These are phyloP conservation scores for Cordyceps cateniannulata DNA, from an alignment of 2,329 filamentous ascomycete species.

Conservation along the genomic window DNA sequence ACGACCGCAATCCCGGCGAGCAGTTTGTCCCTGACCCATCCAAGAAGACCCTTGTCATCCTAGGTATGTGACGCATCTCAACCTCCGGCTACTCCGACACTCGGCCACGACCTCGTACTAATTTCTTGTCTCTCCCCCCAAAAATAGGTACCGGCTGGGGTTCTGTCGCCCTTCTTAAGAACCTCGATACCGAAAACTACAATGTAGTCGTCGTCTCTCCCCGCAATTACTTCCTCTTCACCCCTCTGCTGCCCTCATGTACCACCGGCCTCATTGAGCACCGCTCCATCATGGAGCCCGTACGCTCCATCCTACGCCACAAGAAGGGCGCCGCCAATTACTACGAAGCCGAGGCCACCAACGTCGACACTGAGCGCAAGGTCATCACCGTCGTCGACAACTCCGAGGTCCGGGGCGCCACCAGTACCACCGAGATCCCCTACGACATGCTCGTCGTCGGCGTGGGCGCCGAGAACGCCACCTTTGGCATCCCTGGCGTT, in stretches of 20 bases:
- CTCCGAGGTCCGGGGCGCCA: conserved; percentile 83
- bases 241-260: conserved; percentile 91
- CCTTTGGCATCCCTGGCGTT: conserved; percentile 95
- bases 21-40: conserved; percentile 72
- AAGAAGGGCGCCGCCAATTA: conserved; percentile 92
- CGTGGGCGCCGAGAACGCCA: conserved; percentile 96
- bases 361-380: conserved; percentile 89
- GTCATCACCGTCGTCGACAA: conserved; percentile 85
- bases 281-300: conserved; percentile 98
- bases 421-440: conserved; percentile 77
- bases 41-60: conserved; percentile 95
- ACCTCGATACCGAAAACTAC: conserved; percentile 98
- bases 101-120: background rate
- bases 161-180: conserved; percentile 93
- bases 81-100: conserved; percentile 11
- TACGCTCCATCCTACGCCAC: conserved; percentile 90
- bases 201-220: conserved; percentile 97
- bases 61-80: conserved; percentile 59
- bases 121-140: conserved; percentile 14
- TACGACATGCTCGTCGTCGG: conserved; percentile 98
- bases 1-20: conserved; percentile 71
- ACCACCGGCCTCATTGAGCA: conserved; percentile 97
- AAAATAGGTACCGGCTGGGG: conserved; percentile 83
- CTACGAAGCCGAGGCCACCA: conserved; percentile 96
- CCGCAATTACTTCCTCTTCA: conserved; percentile 99